These are phyloP conservation scores for Neurospora sp. DNA, from an alignment of 495 filamentous ascomycete species.

Conservation along the genomic window DNA sequence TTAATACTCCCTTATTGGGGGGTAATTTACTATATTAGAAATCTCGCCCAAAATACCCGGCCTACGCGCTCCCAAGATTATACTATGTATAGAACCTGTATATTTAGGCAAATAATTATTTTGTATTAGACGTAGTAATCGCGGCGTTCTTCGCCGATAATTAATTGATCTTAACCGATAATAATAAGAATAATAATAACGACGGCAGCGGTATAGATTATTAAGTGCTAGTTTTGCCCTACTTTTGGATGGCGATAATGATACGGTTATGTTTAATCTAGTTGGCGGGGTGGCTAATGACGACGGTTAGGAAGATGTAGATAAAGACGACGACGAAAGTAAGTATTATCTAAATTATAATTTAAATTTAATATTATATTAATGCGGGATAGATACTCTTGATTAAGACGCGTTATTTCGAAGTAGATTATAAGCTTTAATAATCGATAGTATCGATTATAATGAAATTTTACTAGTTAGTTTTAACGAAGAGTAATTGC, in stretches of 20 bases:
- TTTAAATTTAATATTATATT: neutral
- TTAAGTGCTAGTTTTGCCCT: neutral
- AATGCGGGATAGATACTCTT: neutral
- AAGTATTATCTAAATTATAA: neutral
- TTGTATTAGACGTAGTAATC: too few relatives aligned
- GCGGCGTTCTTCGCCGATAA: too few relatives aligned
- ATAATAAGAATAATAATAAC: neutral
- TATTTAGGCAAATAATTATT: too few relatives aligned
- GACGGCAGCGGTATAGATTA: neutral
- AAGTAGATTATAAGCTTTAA: too few relatives aligned
- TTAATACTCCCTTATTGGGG: too few relatives aligned
- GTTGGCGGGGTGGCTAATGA: neutral
- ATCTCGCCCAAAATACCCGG: too few relatives aligned
- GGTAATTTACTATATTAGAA: too few relatives aligned
- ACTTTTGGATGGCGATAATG: neutral
- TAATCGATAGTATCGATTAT: neutral
- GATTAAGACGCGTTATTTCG: neutral
- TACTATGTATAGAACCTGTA: too few relatives aligned
- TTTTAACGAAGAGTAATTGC: too few relatives aligned
- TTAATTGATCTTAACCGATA: neutral
- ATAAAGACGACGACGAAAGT: neutral
- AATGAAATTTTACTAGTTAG: neutral
- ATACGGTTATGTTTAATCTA: neutral
- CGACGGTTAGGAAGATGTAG: neutral
- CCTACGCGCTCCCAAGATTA: too few relatives aligned